Evolutionary conservation across 768 basidiomycete genomes (phyloP), one percentile per base, ranked within the genome.

Genomic region (Crucibulum laeve): DNA sequence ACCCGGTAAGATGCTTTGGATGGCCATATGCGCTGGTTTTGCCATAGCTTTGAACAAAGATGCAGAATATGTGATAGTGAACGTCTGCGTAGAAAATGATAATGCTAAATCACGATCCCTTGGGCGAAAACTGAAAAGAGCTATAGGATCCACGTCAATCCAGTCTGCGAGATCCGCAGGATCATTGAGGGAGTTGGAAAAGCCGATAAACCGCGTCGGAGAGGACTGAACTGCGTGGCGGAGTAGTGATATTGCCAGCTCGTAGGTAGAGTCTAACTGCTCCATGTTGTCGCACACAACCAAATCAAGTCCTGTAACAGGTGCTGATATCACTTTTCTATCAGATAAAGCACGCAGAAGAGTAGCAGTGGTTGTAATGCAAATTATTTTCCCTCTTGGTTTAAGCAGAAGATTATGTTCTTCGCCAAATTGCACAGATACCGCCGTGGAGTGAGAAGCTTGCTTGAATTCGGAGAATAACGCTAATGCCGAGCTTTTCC

Each of bases 1-100:
- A 5, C 64, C 68, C 10, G 60, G 54, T 1, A 68, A 58, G 2
- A 67, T 67, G 11, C 65, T 57, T 45, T 65, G 75, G 46, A 96
- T 80, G n/a, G 82, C 82, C 7, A 80, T 64, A 62, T 94, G 89
- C 1, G 85, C 82, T 3, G 95, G 92, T 58, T 91, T 94, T 37
- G 87, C 80, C 85, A 98, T 96, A 2, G 84, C 78, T 55, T 93
- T 94, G 65, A 92, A 84, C 15, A 98, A 71, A 0, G 90, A 82
- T 0, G 86, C 76, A 3, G 94, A 96, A 53, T 92, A 82, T 0
- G 91, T 80, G 35, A 92, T 86, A 14, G 82, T 84, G 65, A 95
- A 97, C 0, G 90, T 76, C 43, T 87, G 82, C 10, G 80, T 75
- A 14, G 76, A 74, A 23, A 81, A 74, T 5, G 69, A 67, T 15